phyloP scores from a whole-genome alignment of 2,329 filamentous ascomycete genomes.

The Stagonosporopsis vannaccii region DNA sequence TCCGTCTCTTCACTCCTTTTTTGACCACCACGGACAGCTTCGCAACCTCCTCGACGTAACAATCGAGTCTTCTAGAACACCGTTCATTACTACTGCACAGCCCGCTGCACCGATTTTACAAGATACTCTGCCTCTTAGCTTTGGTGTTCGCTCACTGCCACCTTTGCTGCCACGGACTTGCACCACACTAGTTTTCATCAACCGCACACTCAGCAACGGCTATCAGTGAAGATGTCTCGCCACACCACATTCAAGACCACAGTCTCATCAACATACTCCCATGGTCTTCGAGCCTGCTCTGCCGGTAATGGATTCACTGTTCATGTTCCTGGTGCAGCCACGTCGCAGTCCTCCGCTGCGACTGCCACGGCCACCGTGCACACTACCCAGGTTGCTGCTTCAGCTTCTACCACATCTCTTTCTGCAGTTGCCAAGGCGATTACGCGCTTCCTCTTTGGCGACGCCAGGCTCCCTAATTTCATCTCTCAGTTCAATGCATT shows the following conservation, averaged over 20 bases:
- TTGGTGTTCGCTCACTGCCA: background rate
- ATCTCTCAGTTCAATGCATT: slow-evolving; percentile 9
- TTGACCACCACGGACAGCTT: too few relatives aligned
- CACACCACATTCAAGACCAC: too few relatives aligned
- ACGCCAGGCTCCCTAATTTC: slow-evolving; percentile 5
- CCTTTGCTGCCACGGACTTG: background rate
- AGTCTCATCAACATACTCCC: too few relatives aligned
- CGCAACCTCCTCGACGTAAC: too few relatives aligned
- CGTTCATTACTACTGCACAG: background rate
- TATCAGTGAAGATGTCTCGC: too few relatives aligned
- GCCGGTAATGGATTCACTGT: too few relatives aligned
- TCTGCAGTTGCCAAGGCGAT: slow-evolving; percentile 11
- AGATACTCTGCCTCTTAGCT: background rate
- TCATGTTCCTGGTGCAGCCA: too few relatives aligned
- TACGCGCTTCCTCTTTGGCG: slow-evolving; percentile 15
- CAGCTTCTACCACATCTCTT: too few relatives aligned
- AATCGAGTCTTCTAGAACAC: background rate
- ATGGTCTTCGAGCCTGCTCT: too few relatives aligned
- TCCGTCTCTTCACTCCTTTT: background rate
- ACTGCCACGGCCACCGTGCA: too few relatives aligned
- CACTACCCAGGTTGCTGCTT: too few relatives aligned
- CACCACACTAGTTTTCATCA: background rate
- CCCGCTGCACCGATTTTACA: background rate
- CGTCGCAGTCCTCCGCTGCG: too few relatives aligned
- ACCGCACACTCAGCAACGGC: background rate